Conservation (phyloP, 1,284 basidiomycete genomes). For the Ustilago hordei region DNA sequence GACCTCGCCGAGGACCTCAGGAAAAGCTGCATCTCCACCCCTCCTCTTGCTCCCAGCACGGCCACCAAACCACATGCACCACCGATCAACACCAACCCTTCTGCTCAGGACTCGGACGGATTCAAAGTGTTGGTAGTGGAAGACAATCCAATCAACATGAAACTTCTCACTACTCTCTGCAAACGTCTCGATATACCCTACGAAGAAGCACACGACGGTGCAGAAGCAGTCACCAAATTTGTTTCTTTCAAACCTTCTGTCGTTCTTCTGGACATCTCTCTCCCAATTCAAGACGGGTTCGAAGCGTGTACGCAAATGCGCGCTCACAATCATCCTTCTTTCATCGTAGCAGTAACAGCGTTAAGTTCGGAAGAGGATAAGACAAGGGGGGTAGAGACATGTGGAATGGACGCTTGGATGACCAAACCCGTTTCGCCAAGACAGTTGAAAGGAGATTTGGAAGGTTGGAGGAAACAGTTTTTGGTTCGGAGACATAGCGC, state of each 20-base stretch:
- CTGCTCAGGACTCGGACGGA: constrained; percentile 18
- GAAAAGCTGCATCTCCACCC: not conserved
- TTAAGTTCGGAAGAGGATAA: constrained; percentile 56
- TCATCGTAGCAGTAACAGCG: constrained; percentile 61
- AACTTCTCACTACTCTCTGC: constrained; percentile 51
- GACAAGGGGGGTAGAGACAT: constrained; percentile 44
- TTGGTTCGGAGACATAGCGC: not conserved
- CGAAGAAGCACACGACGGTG: constrained; percentile 56
- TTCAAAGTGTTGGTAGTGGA: constrained; percentile 60
- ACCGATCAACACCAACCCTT: constrained; percentile 18
- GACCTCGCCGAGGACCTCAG: not conserved
- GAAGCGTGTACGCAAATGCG: constrained; percentile 59
- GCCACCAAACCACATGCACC: constrained; percentile 7
- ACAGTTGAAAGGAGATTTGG: constrained; percentile 32
- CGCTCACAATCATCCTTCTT: constrained; percentile 32
- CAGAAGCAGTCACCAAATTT: constrained; percentile 56
- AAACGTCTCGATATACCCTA: constrained; percentile 44
- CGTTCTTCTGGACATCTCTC: constrained; percentile 60
- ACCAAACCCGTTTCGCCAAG: constrained; percentile 55
- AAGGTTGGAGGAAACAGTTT: constrained; percentile 28
- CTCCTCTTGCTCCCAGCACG: not conserved
- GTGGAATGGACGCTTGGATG: constrained; percentile 62
- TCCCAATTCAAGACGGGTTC: constrained; percentile 60
- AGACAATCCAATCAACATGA: constrained; percentile 64
- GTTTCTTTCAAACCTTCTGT: constrained; percentile 48